Conservation (phyloP, 2,329 filamentous ascomycete genomes). For the Aspergillus niger region DNA sequence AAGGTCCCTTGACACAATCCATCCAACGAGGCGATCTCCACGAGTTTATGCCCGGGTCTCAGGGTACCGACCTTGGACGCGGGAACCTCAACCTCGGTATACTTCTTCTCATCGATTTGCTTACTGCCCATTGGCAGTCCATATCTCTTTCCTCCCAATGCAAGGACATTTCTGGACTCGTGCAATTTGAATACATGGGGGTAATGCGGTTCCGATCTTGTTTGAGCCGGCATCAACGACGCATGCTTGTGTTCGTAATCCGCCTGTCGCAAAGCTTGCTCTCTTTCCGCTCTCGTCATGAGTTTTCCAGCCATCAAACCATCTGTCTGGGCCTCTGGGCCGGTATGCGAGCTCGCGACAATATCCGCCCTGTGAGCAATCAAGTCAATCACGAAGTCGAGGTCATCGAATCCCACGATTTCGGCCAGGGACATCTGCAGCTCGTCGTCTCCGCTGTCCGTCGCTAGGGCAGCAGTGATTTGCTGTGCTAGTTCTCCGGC, state of each 20-base stretch:
- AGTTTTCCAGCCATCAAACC: slow-evolving; percentile 58
- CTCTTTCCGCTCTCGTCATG: slow-evolving; percentile 73
- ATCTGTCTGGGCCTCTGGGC: slow-evolving; percentile 43
- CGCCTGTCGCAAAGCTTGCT: slow-evolving; percentile 72
- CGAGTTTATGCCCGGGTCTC: slow-evolving; percentile 70
- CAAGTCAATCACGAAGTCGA: slow-evolving; percentile 92
- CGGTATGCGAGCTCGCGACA: slow-evolving; percentile 43
- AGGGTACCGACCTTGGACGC: slow-evolving; percentile 76
- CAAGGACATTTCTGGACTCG: slow-evolving; percentile 82
- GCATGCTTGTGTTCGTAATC: slow-evolving; percentile 84
- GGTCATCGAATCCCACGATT: slow-evolving; percentile 86
- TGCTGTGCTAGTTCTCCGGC: slow-evolving; percentile 74
- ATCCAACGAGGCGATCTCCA: slow-evolving; percentile 81
- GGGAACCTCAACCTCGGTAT: slow-evolving; percentile 87
- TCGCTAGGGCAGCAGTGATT: slow-evolving; percentile 71
- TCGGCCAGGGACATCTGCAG: slow-evolving; percentile 90
- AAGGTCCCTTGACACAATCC: slow-evolving; percentile 89
- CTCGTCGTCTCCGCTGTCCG: slow-evolving; percentile 74
- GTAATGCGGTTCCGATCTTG: slow-evolving; percentile 73
- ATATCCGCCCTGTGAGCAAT: slow-evolving; percentile 75
- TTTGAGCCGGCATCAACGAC: slow-evolving; percentile 68
- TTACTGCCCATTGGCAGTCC: slow-evolving; percentile 75
- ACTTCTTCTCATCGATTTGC: slow-evolving; percentile 71
- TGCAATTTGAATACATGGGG: slow-evolving; percentile 90
- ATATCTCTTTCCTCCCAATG: slow-evolving; percentile 77